Percentiles rank a stretch among this genome's conserved stretches.
phyloP scores from a whole-genome alignment of 2,329 filamentous ascomycete species.

The Nemania sp. region DNA sequence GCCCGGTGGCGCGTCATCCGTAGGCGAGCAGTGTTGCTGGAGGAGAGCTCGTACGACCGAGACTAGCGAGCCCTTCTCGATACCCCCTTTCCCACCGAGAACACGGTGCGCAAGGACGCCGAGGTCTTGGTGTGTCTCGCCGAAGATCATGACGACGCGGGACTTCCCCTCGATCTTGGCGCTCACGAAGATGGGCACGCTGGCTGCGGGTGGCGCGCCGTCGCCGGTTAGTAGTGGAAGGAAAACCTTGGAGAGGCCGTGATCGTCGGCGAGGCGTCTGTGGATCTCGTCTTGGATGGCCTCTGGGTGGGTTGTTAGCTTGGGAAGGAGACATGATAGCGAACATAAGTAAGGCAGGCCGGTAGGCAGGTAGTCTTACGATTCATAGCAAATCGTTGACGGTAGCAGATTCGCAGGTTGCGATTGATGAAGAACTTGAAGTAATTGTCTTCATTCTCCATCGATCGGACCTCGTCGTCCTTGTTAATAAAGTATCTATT shows the following conservation, averaged over 20 bases:
- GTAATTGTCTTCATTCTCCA: conserved; percentile 73
- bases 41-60: conserved; percentile 67
- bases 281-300: conserved; percentile 72
- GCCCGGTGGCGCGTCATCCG: conserved; percentile 60
- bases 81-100: conserved; percentile 70
- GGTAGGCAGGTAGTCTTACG: conserved; percentile 61
- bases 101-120: conserved; percentile 80
- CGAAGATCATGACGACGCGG: conserved; percentile 79
- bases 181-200: conserved; percentile 75
- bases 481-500: conserved; percentile 82
- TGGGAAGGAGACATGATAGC: background rate
- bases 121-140: conserved; percentile 77
- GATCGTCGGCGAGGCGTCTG: conserved; percentile 63
- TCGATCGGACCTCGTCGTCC: conserved; percentile 78
- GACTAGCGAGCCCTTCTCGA: conserved; percentile 77
- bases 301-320: conserved; percentile 56
- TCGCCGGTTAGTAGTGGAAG: conserved; percentile 50
- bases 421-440: conserved; percentile 81
- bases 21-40: conserved; percentile 51
- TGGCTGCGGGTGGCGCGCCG: conserved; percentile 50
- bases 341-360: background rate
- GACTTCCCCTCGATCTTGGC: conserved; percentile 65
- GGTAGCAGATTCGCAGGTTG: conserved; percentile 81
- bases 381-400: conserved; percentile 80
- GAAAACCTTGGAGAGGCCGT: conserved; percentile 14